Base-by-base conservation (phyloP, 2,329 filamentous ascomycete species). In the Stagonosporopsis vannaccii region DNA sequence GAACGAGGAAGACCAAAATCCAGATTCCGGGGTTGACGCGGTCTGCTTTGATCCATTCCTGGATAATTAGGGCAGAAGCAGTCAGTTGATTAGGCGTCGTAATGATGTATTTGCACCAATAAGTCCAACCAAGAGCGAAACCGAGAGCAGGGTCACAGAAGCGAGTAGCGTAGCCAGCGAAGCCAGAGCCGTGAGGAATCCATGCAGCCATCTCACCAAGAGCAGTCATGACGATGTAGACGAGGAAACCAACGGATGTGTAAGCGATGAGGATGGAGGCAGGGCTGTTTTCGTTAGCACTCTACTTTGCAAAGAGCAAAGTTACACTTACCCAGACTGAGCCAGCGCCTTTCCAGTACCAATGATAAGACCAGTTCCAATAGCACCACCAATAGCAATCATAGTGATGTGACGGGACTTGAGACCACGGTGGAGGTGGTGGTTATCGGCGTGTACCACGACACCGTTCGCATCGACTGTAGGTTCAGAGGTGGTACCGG, bases 181-280 rank as follows among this genome's bases (percentile, higher is more conserved):
- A 96, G 65, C 91, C 91, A 71, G 89, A 86, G 51, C 86, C 85
- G 67, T 92, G 82, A 46, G 91, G 91, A 30, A 95, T 76, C 89
- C 90, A 95, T 48, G 90, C 85, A 8, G 90, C 90, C 90, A 95
- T 95, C 76, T 94, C 90, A 60, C 90, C 91, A 4, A 95, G 85
- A 53, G 85, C 88, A 55, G 87, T 87, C 90, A 95, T 92, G 65
- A 95, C 90, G 37, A 92, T 79, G 75, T 87, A 95, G 63, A 94
- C 91, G 57, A 95, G 77, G 42, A 88, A 77, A 62, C 89, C 89
- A 62, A 91, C 84, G 59, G 89, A 74, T 33, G 84, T 81, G 77
- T 91, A 92, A 9, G 87, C 87, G 72, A 92, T 88, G 64, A 91
- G 81, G 71, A 91, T 85, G 9, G 88, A 85, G 19, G 80, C 89